Evolutionary conservation across 225 moss, liverwort and hornwort genomes (phyloP).

Genomic region (Marchantia paleacea): DNA sequence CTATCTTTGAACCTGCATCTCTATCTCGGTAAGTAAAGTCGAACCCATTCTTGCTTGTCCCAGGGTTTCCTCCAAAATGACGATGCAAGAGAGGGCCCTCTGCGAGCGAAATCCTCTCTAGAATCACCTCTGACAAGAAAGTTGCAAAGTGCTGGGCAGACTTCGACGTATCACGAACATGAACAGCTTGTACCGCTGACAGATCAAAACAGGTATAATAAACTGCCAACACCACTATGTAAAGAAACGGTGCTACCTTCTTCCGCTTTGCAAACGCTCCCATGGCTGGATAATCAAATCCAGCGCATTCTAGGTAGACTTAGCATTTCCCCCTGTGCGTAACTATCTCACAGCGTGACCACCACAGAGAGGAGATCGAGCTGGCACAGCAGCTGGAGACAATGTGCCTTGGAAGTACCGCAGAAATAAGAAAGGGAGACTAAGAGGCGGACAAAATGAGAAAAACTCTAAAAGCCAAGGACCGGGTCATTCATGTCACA

Average conservation of each 20-base stretch:
- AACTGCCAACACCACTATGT: slow-evolving; percentile 2
- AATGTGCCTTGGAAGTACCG: not conserved
- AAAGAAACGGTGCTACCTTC: slow-evolving; percentile 22
- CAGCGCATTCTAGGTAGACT: slow-evolving; percentile 16
- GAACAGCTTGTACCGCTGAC: slow-evolving; percentile 4
- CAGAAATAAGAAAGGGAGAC: not conserved
- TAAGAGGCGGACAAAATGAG: not conserved
- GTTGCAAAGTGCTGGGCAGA: not conserved
- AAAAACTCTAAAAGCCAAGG: not conserved
- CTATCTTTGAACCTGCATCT: not conserved
- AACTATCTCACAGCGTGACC: not conserved
- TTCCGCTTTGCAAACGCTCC: slow-evolving; percentile 33
- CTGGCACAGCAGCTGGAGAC: not conserved
- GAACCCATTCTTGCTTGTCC: not conserved
- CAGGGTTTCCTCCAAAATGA: slow-evolving; percentile 20
- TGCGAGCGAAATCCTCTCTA: slow-evolving; percentile 6
- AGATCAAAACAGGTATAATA: not conserved
- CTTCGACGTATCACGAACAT: slow-evolving; percentile 1
- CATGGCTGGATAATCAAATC: slow-evolving; percentile 29
- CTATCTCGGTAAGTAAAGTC: not conserved
- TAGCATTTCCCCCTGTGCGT: not conserved
- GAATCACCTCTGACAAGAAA: not conserved
- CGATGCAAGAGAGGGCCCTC: not conserved
- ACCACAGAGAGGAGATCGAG: not conserved
- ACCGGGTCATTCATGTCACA: not conserved